Evolutionary conservation across 106 monocot genomes (phyloP).

Genomic region (Allium cepa): DNA sequence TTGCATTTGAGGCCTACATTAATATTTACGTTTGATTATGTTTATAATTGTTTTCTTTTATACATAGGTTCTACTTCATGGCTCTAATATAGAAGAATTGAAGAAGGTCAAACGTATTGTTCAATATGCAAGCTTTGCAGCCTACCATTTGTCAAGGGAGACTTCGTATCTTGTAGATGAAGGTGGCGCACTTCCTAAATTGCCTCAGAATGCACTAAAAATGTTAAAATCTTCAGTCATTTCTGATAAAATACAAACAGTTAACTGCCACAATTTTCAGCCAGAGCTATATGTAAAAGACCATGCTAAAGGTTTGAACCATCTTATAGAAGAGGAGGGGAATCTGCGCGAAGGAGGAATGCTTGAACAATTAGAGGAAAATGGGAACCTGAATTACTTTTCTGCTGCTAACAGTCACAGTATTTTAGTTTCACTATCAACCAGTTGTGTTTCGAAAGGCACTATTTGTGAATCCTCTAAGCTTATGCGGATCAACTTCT

Average conservation of each 20-base stretch:
- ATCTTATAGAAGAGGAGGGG: constrained; percentile 12
- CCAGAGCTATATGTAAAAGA: constrained; percentile 1
- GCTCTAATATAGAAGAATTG: constrained; percentile 47
- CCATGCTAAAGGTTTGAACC: constrained; percentile 1
- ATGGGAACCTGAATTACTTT: constrained; percentile 14
- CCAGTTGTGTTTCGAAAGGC: constrained; percentile 48
- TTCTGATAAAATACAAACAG: neutral
- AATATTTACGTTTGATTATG: no score
- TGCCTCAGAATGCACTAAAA: constrained; percentile 5
- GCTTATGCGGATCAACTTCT: constrained; percentile 84
- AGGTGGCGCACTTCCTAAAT: constrained; percentile 65
- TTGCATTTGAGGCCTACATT: neutral
- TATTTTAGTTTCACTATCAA: constrained; percentile 93
- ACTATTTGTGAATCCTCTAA: constrained; percentile 65
- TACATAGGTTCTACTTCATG: constrained; percentile 71
- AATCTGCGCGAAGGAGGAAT: constrained; percentile 5
- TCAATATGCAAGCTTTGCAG: constrained; percentile 80
- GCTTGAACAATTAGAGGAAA: constrained; percentile 9
- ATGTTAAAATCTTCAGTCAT: constrained; percentile 9
- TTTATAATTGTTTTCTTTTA: neutral
- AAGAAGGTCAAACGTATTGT: constrained; percentile 78
- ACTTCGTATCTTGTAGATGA: constrained; percentile 91
- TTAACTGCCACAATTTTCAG: neutral
- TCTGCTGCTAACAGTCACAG: constrained; percentile 60
- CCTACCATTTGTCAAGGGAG: constrained; percentile 88